Evolutionary conservation across 1,284 basidiomycete species (phyloP), one percentile per base, ranked within the genome.

Genomic region (Leccinum fallax): DNA sequence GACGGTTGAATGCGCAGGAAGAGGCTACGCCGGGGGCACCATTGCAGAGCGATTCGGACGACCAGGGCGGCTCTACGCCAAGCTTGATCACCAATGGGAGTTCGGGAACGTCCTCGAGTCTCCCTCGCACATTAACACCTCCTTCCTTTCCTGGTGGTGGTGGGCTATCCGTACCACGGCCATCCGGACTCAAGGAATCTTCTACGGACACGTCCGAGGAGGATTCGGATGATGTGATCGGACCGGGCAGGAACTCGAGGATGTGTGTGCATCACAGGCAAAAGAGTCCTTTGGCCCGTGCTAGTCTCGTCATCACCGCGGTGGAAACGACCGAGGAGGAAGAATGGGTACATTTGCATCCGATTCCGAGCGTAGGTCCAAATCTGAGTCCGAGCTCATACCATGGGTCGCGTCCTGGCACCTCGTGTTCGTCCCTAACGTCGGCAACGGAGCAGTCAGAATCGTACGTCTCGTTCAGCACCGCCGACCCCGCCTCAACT

Each of bases 401-500:
- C 13, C 24, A 26, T 16, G 48, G 34, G 40, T 62, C 65, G 24
- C 71, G 69, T 28, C 69, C 69, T 1, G 70, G 64, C 3, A 69
- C 71, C 9, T 49, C 68, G 10, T 63, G 60, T 19, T 71, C 69
- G 19, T 63, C 65, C 13, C 10, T 69, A 32, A 69, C 68, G 8
- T 68, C 66, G 4, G 65, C 60, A 0, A 70, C 69, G 13, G 70
- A 67, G 7, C 62, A 61, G 9, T 62, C 70, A 16, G 62, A 32
- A 9, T 76, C 71, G 1, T 72, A 74, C 24, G 55, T 57, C 1
- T 72, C 71, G 11, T 67, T 74, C 16, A 61, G 68, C 24, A 65
- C 71, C 1, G n/a, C 68, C 7, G 55, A 57, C 21, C 66, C 74
- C 0, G 48, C 63, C 4, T 74, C 72, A 36, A 60, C 55, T 4